A percentile compares a stretch with the other conserved stretches of the same genome.
Evolutionary conservation across 2,329 filamentous ascomycete genomes (phyloP).

Genomic region (Monosporascus sp.): DNA sequence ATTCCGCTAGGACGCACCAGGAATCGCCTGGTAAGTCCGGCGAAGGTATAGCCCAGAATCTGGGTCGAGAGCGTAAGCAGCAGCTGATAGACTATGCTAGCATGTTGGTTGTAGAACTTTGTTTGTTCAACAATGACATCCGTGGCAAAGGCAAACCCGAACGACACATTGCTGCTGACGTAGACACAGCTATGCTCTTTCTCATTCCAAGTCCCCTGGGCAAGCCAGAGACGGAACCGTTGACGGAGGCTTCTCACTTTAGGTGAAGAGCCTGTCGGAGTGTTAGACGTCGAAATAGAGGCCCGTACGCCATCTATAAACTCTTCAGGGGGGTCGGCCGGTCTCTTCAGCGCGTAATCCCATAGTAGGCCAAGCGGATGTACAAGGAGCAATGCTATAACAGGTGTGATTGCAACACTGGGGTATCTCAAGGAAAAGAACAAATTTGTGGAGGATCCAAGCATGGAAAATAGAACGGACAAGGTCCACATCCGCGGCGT

Average conservation of each 20-base stretch:
- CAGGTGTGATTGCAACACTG: slow-evolving; percentile 81
- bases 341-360: slow-evolving; percentile 64
- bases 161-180: slow-evolving; percentile 84
- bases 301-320: slow-evolving; percentile 49
- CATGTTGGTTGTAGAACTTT: slow-evolving; percentile 80
- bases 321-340: slow-evolving; percentile 46
- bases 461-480: slow-evolving; percentile 72
- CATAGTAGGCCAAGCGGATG: slow-evolving; percentile 78
- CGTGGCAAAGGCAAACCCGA: slow-evolving; percentile 83
- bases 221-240: slow-evolving; percentile 64
- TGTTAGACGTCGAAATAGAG: slow-evolving; percentile 3
- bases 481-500: slow-evolving; percentile 83
- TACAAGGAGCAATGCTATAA: slow-evolving; percentile 79
- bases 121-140: slow-evolving; percentile 89
- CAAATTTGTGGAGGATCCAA: slow-evolving; percentile 77
- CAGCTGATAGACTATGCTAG: slow-evolving; percentile 70
- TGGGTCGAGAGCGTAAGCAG: slow-evolving; percentile 81
- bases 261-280: slow-evolving; percentile 4
- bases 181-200: slow-evolving; percentile 88
- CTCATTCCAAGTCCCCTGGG: slow-evolving; percentile 78
- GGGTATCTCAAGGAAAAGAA: slow-evolving; percentile 90
- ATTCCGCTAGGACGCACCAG: slow-evolving; percentile 81
- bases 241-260: slow-evolving; percentile 26
- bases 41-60: slow-evolving; percentile 80
- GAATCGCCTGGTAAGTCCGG: slow-evolving; percentile 73